Evolutionary conservation across 352 stramenopile genomes (phyloP).

Genomic region (Globisporangium cystogenes): DNA sequence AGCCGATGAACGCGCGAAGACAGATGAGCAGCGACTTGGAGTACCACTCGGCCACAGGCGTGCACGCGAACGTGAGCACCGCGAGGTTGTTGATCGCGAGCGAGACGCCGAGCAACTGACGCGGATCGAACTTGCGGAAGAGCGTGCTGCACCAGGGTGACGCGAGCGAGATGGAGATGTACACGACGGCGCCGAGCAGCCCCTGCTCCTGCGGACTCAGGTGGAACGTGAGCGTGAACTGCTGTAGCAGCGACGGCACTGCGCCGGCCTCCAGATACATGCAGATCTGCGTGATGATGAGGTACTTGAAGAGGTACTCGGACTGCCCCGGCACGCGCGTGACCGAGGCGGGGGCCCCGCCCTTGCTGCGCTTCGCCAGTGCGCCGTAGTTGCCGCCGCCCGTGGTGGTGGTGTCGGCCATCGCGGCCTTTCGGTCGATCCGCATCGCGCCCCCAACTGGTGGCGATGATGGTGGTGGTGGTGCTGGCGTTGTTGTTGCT

Average conservation of each 20-base stretch:
- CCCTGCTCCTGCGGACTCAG: conserved; percentile 77
- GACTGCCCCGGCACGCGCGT: conserved; percentile 13
- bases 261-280: conserved; percentile 86
- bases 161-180: conserved; percentile 75
- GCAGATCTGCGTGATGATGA: conserved; percentile 80
- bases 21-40: conserved; percentile 75
- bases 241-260: conserved; percentile 74
- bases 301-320: conserved; percentile 83
- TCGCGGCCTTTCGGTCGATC: background rate
- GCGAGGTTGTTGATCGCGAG: conserved; percentile 77
- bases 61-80: conserved; percentile 65
- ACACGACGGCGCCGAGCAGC: conserved; percentile 75
- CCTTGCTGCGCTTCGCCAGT: background rate
- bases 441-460: background rate
- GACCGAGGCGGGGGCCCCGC: background rate
- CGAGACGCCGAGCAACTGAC: conserved; percentile 56
- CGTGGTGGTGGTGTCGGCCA: background rate
- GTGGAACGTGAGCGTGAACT: conserved; percentile 76
- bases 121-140: conserved; percentile 71
- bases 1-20: conserved; percentile 61
- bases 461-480: too few relatives aligned
- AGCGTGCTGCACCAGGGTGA: conserved; percentile 78
- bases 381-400: background rate
- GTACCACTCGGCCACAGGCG: conserved; percentile 52
- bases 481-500: background rate